Evolutionary conservation across 139 green algal genomes (phyloP), one percentile per base, ranked within the genome.

Genomic region (Volvox reticuliferus): DNA sequence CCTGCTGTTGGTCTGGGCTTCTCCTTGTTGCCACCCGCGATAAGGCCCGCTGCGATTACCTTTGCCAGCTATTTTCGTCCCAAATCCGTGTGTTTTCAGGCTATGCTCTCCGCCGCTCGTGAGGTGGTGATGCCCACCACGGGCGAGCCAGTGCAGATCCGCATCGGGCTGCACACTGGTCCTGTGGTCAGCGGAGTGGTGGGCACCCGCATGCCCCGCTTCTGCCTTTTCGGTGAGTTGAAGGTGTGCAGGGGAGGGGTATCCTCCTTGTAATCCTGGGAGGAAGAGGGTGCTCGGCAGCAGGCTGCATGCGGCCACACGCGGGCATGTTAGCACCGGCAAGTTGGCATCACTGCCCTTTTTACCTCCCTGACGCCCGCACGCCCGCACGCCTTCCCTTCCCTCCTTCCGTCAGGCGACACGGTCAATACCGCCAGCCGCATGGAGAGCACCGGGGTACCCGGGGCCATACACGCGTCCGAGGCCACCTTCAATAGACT

Each of bases 371-470:
- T 86, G 73, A 17, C 86, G 79, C 62, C 86, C 88, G 16, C 17
- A n/a, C 37, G 73, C 17, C n/a, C 37, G 22, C 24, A 5, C 6
- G 22, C 13, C 68, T 76, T 28, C 68, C 24, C 68, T 76, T 76
- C 68, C 68, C 68, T 76, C 26, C 12, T n/a, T 44, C 33, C 77
- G 14, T 21, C 73, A 79, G 90, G 90, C 32, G 91, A 93, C 91
- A 91, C 87, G 62, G 87, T 93, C 80, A 92, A 92, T 80, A 92
- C 87, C 2, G 87, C 87, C 87, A 83, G 44, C 75, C 62, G 91
- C 37, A 93, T 93, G 91, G 91, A 92, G 81, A 88, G 82, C 82
- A 88, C 30, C 20, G 82, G 82, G 19, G 18, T 65, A 61, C 82
- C 82, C 6, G 82, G 82, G 61, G 28, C n/a, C n/a, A 88, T 88